Evolutionary conservation across 495 filamentous ascomycete species (phyloP).

Genomic region (Neurospora intermedia): DNA sequence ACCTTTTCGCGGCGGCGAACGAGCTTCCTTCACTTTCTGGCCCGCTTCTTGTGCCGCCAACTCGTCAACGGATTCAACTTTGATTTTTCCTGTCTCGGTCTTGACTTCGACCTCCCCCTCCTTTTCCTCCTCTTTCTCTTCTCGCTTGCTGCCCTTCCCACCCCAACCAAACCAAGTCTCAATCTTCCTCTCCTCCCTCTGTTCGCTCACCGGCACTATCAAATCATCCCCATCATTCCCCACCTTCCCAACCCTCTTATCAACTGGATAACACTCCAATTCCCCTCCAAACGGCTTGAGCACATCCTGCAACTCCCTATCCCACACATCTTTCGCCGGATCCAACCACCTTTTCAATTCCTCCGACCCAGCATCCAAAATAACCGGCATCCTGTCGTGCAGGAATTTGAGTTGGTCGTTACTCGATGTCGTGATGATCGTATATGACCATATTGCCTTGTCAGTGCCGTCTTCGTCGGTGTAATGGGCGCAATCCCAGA

Average conservation of each 20-base stretch:
- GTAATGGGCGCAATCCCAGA: slow-evolving; percentile 83
- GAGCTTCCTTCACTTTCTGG: slow-evolving; percentile 3
- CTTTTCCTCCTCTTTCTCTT: slow-evolving; percentile 23
- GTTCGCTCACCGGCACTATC: slow-evolving; percentile 67
- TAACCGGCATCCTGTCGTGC: slow-evolving; percentile 92
- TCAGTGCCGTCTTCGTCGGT: slow-evolving; percentile 34
- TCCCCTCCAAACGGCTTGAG: slow-evolving; percentile 70
- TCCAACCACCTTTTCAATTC: slow-evolving; percentile 73
- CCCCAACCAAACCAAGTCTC: slow-evolving; percentile 76
- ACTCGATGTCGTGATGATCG: slow-evolving; percentile 81
- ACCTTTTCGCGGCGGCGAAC: slow-evolving; percentile 15
- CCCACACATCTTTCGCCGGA: slow-evolving; percentile 60
- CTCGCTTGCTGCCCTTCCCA: neutral
- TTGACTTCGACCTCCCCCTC: slow-evolving; percentile 20
- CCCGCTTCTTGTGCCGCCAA: slow-evolving; percentile 9
- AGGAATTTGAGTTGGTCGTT: slow-evolving; percentile 72
- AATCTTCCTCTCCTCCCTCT: slow-evolving; percentile 81
- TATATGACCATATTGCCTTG: slow-evolving; percentile 57
- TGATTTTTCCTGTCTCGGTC: slow-evolving; percentile 17
- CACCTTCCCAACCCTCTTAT: slow-evolving; percentile 86
- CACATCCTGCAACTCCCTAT: slow-evolving; percentile 61
- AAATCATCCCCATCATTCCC: slow-evolving; percentile 83
- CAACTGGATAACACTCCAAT: slow-evolving; percentile 76
- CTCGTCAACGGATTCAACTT: neutral
- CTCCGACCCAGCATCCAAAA: slow-evolving; percentile 66